Conservation (phyloP, 768 basidiomycete species). For the Xanthoconium purpureum region DNA sequence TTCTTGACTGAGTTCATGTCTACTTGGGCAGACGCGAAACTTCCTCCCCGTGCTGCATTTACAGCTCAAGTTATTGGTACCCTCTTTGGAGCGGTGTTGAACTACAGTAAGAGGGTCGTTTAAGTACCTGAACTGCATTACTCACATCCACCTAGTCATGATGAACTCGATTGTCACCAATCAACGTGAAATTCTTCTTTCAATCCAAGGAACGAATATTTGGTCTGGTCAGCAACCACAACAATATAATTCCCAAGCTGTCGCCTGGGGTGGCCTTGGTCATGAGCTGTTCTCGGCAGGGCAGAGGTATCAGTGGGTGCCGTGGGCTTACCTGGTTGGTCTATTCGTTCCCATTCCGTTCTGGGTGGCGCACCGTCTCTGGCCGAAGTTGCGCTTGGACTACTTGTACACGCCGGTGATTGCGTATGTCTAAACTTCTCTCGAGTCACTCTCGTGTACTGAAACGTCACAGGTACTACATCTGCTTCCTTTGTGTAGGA, state of each 20-base stretch:
- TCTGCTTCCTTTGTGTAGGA: constrained; percentile 48
- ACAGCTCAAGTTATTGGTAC: constrained; percentile 49
- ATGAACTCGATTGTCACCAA: constrained; percentile 57
- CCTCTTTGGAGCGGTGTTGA: constrained; percentile 31
- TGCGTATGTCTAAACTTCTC: constrained; percentile 9
- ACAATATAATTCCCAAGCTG: constrained; percentile 32
- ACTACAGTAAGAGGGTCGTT: constrained; percentile 48
- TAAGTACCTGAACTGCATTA: constrained; percentile 27
- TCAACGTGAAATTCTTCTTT: constrained; percentile 51
- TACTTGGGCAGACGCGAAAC: constrained; percentile 45
- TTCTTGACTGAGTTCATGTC: constrained; percentile 37
- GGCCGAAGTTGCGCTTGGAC: constrained; percentile 31
- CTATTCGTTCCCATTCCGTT: constrained; percentile 39
- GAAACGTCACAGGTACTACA: constrained; percentile 31
- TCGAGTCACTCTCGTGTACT: background rate
- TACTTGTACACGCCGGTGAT: constrained; percentile 35
- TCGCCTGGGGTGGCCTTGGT: constrained; percentile 41
- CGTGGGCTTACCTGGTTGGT: constrained; percentile 37
- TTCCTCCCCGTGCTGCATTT: constrained; percentile 67
- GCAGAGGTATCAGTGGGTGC: constrained; percentile 39
- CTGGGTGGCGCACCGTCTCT: constrained; percentile 38
- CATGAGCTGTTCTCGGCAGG: constrained; percentile 33
- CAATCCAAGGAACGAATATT: constrained; percentile 48
- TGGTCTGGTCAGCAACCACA: constrained; percentile 34
- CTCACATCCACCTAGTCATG: constrained; percentile 27